Conservation (phyloP, 768 basidiomycete genomes). For the Mycena haematopus region DNA sequence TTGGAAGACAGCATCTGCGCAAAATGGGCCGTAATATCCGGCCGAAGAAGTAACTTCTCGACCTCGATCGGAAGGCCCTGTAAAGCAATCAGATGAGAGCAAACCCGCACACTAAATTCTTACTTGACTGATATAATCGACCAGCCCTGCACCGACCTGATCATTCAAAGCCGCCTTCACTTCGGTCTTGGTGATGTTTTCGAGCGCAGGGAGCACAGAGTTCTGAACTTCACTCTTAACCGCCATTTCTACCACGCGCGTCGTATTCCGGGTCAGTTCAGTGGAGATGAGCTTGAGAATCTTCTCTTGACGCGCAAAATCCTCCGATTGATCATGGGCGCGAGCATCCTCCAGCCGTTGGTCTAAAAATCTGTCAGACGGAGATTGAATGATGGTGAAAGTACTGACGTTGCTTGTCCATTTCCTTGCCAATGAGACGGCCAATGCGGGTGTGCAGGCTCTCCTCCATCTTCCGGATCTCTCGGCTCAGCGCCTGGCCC, state of each 20-base stretch:
- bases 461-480: constrained; percentile 86
- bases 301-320: constrained; percentile 86
- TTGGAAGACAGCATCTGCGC: constrained; percentile 75
- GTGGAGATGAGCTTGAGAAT: constrained; percentile 88
- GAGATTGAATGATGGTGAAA: constrained; percentile 3
- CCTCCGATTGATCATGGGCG: constrained; percentile 76
- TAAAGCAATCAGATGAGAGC: constrained; percentile 23
- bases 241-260: constrained; percentile 87
- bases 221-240: constrained; percentile 86
- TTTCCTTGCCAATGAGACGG: constrained; percentile 82
- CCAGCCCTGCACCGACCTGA: constrained; percentile 76
- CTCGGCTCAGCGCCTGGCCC: constrained; percentile 67
- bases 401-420: constrained; percentile 86
- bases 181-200: constrained; percentile 82
- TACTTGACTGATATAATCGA: constrained; percentile 78
- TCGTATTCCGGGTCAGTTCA: constrained; percentile 86
- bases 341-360: constrained; percentile 86
- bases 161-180: constrained; percentile 80
- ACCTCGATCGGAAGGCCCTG: constrained; percentile 82
- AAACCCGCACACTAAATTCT: constrained; percentile 29
- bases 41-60: constrained; percentile 76
- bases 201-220: constrained; percentile 82
- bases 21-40: constrained; percentile 80
- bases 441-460: constrained; percentile 77
- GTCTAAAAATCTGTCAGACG: constrained; percentile 50